Evolutionary conservation across 257 asterid genomes (phyloP).

Genomic region (Jacaranda copaia): DNA sequence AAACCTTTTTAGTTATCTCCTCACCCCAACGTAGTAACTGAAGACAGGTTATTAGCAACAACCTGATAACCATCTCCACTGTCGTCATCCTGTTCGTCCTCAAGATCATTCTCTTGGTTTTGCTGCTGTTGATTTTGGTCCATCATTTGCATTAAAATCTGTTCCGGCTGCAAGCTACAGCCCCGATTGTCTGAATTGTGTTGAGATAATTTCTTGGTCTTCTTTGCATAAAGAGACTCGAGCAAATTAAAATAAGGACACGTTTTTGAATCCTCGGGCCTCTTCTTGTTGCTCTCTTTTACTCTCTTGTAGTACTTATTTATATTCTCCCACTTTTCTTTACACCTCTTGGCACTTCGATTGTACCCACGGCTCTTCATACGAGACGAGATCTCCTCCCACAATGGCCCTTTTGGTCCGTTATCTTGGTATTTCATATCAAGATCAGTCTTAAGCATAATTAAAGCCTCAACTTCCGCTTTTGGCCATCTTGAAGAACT

Average conservation of each 20-base stretch:
- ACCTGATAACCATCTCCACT: constrained; percentile 52
- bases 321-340: constrained; percentile 91
- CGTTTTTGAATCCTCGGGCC: constrained; percentile 72
- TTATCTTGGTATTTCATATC: constrained; percentile 62
- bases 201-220: constrained; percentile 44
- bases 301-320: constrained; percentile 82
- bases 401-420: constrained; percentile 72
- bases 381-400: constrained; percentile 76
- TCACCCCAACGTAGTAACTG: constrained; percentile 43
- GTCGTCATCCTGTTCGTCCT: constrained; percentile 47
- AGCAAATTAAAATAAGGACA: constrained; percentile 74
- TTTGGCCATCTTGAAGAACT: constrained; percentile 83
- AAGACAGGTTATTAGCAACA: constrained; percentile 44
- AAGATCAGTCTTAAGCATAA: constrained; percentile 63
- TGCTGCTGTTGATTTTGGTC: constrained; percentile 52
- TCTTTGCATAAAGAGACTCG: constrained; percentile 67
- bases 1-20: background rate
- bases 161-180: constrained; percentile 59
- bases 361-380: constrained; percentile 77
- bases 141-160: constrained; percentile 73
- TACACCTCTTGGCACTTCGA: constrained; percentile 79
- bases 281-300: constrained; percentile 67
- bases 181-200: constrained; percentile 44
- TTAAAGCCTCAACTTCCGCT: constrained; percentile 76
- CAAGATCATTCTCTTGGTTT: constrained; percentile 43